Conservation (phyloP, 257 asterid genomes). For the Jasminum sambac region DNA sequence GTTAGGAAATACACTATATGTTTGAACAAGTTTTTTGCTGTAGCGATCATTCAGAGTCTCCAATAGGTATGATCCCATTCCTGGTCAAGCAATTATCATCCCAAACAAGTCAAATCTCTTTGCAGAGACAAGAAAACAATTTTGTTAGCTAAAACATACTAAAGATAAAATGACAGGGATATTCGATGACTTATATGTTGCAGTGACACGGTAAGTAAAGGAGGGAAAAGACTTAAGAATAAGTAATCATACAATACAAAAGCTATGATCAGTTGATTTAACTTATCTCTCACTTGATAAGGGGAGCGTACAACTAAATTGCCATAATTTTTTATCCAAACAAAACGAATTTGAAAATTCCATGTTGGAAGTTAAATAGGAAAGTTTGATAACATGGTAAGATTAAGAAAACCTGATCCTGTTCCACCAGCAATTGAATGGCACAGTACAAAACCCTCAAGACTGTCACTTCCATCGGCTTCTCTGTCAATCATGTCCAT, state of each 20-base stretch:
- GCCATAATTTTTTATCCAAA: neutral
- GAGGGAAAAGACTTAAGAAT: neutral
- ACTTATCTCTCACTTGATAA: neutral
- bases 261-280: neutral
- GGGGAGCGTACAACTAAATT: neutral
- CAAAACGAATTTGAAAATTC: conserved; percentile 1
- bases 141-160: conserved; percentile 3
- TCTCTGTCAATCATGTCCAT: conserved; percentile 99
- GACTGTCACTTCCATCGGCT: conserved; percentile 99
- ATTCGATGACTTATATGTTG: conserved; percentile 8
- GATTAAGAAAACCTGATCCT: conserved; percentile 65
- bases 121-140: conserved; percentile 3
- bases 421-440: conserved; percentile 99
- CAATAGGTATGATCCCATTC: conserved; percentile 98
- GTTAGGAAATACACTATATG: conserved; percentile 98
- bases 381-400: conserved; percentile 4
- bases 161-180: conserved; percentile 12
- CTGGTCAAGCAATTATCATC: conserved; percentile 41
- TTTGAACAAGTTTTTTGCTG: conserved; percentile 97
- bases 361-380: conserved; percentile 8
- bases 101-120: conserved; percentile 16
- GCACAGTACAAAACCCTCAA: conserved; percentile 98
- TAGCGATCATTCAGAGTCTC: conserved; percentile 95
- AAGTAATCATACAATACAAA: neutral
- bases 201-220: conserved; percentile 12